Conservation (phyloP, 1,284 basidiomycete genomes). For the Apiotrichum gamsii region DNA sequence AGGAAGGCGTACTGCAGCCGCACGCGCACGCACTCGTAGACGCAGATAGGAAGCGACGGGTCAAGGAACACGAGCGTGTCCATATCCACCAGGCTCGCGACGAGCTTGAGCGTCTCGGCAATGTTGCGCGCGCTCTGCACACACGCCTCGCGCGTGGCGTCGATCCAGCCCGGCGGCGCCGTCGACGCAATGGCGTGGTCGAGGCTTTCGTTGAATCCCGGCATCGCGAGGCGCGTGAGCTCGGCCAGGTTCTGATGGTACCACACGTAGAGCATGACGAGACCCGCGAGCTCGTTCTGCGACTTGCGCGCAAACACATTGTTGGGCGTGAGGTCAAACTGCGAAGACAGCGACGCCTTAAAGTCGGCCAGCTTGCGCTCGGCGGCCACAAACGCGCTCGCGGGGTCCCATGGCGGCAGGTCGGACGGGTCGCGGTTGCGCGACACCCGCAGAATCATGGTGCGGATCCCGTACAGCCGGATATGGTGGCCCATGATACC, state of each 20-base stretch:
- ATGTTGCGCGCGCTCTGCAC: slow-evolving; percentile 12
- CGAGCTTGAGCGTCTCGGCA: slow-evolving; percentile 5
- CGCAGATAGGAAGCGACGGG: slow-evolving; percentile 16
- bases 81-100: slow-evolving; percentile 13
- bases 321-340: slow-evolving; percentile 17
- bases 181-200: neutral
- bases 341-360: slow-evolving; percentile 9
- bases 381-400: slow-evolving; percentile 4
- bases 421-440: slow-evolving; percentile 10
- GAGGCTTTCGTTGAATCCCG: slow-evolving; percentile 17
- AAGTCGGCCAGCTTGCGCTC: slow-evolving; percentile 13
- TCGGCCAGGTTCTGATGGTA: slow-evolving; percentile 18
- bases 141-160: slow-evolving; percentile 10
- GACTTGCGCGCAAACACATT: slow-evolving; percentile 18
- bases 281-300: slow-evolving; percentile 17
- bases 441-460: slow-evolving; percentile 11
- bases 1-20: slow-evolving; percentile 18
- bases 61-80: slow-evolving; percentile 16
- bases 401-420: slow-evolving; percentile 14
- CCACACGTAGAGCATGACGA: slow-evolving; percentile 23
- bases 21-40: slow-evolving; percentile 18
- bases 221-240: slow-evolving; percentile 16
- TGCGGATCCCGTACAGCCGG: slow-evolving; percentile 11
- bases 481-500: slow-evolving; percentile 18
- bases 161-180: slow-evolving; percentile 15